Conservation (phyloP, 441 rosid species). For the Gossypium schwendimanii region DNA sequence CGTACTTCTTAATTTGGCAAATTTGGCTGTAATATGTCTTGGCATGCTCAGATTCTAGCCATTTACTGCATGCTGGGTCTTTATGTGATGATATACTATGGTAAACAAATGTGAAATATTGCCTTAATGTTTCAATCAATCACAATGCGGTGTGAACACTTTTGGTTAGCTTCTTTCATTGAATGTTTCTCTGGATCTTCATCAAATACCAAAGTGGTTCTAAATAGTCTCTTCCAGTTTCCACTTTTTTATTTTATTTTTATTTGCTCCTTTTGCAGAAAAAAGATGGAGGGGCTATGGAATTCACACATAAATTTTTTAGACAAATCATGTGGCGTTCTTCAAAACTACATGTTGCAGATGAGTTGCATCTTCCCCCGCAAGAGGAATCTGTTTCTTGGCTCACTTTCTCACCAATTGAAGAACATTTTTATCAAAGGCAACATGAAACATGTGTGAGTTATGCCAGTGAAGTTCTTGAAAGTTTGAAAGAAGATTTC, state of each 20-base stretch:
- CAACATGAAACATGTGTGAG: constrained; percentile 94
- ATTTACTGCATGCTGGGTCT: neutral
- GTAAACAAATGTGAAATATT: neutral
- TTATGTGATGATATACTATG: neutral
- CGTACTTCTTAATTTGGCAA: neutral
- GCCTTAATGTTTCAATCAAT: neutral
- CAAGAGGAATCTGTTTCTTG: constrained; percentile 88
- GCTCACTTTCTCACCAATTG: constrained; percentile 91
- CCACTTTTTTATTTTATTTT: neutral
- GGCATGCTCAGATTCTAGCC: neutral
- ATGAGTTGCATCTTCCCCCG: constrained; percentile 87
- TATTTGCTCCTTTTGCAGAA: constrained; percentile 40
- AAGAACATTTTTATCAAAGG: constrained; percentile 87
- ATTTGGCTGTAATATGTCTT: neutral
- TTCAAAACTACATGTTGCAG: constrained; percentile 79
- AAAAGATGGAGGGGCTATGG: constrained; percentile 62
- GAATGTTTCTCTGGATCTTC: neutral
- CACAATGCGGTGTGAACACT: neutral
- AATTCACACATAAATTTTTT: constrained; percentile 65
- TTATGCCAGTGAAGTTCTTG: constrained; percentile 85
- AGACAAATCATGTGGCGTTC: constrained; percentile 97
- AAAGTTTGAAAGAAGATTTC: constrained; percentile 72
- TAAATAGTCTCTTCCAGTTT: neutral
- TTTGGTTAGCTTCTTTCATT: neutral
- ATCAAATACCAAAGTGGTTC: neutral